Evolutionary conservation across 164 flowering plant species (phyloP).

Genomic region (Cinnamomum micranthum): DNA sequence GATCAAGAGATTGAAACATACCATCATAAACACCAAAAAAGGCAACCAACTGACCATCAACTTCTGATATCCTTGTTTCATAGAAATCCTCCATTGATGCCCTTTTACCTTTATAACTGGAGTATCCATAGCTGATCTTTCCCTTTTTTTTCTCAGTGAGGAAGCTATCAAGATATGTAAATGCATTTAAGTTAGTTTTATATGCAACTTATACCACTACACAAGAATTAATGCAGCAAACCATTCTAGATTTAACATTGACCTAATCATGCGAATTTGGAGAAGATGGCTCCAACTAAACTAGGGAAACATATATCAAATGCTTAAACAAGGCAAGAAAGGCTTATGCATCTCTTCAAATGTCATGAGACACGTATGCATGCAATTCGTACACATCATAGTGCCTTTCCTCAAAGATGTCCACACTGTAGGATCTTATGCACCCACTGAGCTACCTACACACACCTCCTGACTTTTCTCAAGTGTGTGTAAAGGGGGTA

Average conservation of each 20-base stretch:
- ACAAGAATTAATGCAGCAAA: background rate
- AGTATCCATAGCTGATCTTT: constrained; percentile 75
- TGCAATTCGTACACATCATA: background rate
- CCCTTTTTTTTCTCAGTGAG: constrained; percentile 44
- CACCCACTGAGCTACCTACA: no score
- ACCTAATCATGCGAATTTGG: background rate
- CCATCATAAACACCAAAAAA: constrained; percentile 87
- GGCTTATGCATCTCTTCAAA: background rate
- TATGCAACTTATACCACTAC: background rate
- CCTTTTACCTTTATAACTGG: constrained; percentile 75
- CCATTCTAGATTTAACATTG: background rate
- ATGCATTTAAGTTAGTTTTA: background rate
- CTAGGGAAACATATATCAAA: background rate
- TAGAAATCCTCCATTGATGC: constrained; percentile 79
- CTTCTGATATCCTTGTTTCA: constrained; percentile 62
- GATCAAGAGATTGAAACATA: constrained; percentile 18
- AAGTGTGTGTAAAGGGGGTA: background rate
- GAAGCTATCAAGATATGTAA: constrained; percentile 35
- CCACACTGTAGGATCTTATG: background rate
- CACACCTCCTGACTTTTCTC: background rate
- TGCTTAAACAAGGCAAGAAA: background rate
- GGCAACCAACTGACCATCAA: constrained; percentile 81
- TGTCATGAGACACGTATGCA: background rate
- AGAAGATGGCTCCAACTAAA: background rate
- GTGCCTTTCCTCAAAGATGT: background rate